Evolutionary conservation across 2,329 filamentous ascomycete genomes (phyloP), one percentile per base, ranked within the genome.

Genomic region (Hortaea werneckii): DNA sequence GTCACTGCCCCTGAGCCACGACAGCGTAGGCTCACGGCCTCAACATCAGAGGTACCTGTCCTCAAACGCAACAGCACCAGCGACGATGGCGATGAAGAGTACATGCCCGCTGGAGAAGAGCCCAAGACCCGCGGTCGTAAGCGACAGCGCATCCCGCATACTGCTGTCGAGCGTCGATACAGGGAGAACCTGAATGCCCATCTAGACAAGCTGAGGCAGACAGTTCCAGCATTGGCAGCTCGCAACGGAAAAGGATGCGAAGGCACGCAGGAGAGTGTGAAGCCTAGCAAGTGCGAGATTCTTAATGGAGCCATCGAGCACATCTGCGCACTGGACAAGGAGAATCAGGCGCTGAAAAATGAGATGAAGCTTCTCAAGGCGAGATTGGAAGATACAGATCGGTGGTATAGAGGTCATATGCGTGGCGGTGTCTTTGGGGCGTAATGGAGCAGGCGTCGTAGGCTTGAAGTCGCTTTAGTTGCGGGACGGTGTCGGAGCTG

Each of bases 211-310:
- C 52, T 65, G 5, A 56, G 61, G 27, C 51, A 58, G 42, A 57
- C 57, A 4, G 57, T 65, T 11, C 60, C 61, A 4, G 49, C 55
- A 4, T 44, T 64, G 32, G 58, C 58, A 13, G 50, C 50, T 46
- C 37, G 13, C 46, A 37, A 20, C 34, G 30, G 37, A 8, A 27
- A 41, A 12, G 20, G 44, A 1, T 52, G 52, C 29, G 54, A 55
- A 29, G 48, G 48, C 2, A 32, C 13, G 10, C 38, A 41, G 5
- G 56, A 56, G 37, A 54, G 53, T n/a, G 55, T 55, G 7, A 64
- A 63, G 53, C 62, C 61, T 6, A 64, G 61, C 54, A 65, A 64
- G 49, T 64, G 60, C 43, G 60, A 63, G 55, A 58, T 64, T 12
- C 46, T 64, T 29, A 59, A 58, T 30, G 60, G 60, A 6, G 60